These are phyloP conservation scores for Apiotrichum akiyoshidainum DNA, from an alignment of 1,284 basidiomycete genomes.

Conservation along the genomic window DNA sequence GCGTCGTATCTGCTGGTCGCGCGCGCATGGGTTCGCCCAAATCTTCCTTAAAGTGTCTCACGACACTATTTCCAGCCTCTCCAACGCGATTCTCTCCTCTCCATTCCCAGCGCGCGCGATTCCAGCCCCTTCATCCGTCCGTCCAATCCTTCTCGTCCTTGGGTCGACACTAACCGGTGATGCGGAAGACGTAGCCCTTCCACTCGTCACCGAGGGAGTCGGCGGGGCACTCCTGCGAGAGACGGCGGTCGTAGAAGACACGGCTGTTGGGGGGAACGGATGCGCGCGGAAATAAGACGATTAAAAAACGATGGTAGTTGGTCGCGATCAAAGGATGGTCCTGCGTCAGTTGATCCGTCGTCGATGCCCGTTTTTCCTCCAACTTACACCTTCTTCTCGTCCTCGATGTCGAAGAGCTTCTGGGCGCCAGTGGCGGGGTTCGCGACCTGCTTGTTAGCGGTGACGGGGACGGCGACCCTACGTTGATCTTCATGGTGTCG, in stretches of 20 bases:
- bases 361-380: neutral
- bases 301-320: neutral
- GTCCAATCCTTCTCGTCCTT: neutral
- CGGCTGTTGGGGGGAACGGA: slow-evolving; percentile 57
- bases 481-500: neutral
- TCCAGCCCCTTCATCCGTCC: neutral
- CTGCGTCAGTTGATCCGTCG: neutral
- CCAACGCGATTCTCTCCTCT: neutral
- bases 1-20: slow-evolving; percentile 56
- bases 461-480: neutral
- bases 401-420: slow-evolving; percentile 92
- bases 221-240: slow-evolving; percentile 84
- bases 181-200: slow-evolving; percentile 95
- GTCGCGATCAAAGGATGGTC: neutral
- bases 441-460: slow-evolving; percentile 59
- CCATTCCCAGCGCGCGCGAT: neutral
- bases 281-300: neutral
- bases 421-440: slow-evolving; percentile 95
- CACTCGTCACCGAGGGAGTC: slow-evolving; percentile 93
- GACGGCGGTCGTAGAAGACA: slow-evolving; percentile 94
- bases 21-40: neutral
- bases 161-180: slow-evolving; percentile 66
- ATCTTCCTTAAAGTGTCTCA: neutral
- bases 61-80: too few relatives aligned
- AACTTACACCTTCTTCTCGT: slow-evolving; percentile 81